Evolutionary conservation across 164 flowering plant genomes (phyloP), one percentile per base, ranked within the genome.

Genomic region (Houttuynia cordata): DNA sequence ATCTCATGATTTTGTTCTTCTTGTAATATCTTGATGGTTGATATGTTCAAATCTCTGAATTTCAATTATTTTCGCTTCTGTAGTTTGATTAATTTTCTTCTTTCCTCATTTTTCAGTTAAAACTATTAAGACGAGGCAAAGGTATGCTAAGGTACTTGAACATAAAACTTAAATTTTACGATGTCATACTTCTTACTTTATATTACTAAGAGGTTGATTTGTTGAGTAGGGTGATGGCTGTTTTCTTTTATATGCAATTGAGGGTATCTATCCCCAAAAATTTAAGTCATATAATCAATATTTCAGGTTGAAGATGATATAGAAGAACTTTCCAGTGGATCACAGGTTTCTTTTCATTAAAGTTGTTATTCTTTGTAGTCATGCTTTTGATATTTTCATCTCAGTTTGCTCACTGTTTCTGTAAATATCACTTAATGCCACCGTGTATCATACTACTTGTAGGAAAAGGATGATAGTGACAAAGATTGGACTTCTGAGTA

Each of bases 301-400:
- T 49, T 75, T 73, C 53, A 83, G 91, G 79, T 45, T 51, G 82
- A 76, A 67, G 84, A 80, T 49, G 81, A 85, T 60, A 78, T 80
- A 66, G 86, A 83, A 75, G 86, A 78, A 21, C 61, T 75, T 66
- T 81, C 83, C 21, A 80, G 80, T 62, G 53, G 73, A 30, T 69
- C 82, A 22, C 54, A 85, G 86, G 88, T 83, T 1, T 59, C 57
- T 19, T 51, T 56, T 2, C 2, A 30, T 62, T 20, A 9, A 17
- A 61, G 17, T 62, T 53, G 0, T 8, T 39, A 17, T 0, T 0
- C n/a, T 56, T 30, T 24, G 25, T 56, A 15, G 8, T 56, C n/a
- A 10, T 23, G 12, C 21, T n/a, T 18, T n/a, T 53, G 58, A 7
- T 56, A 24, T 54, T 54, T 21, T 8, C 24, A 15, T 56, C 7